Conservation (phyloP, 1,139 yeast genomes). For the Insectozyma bohioensis region DNA sequence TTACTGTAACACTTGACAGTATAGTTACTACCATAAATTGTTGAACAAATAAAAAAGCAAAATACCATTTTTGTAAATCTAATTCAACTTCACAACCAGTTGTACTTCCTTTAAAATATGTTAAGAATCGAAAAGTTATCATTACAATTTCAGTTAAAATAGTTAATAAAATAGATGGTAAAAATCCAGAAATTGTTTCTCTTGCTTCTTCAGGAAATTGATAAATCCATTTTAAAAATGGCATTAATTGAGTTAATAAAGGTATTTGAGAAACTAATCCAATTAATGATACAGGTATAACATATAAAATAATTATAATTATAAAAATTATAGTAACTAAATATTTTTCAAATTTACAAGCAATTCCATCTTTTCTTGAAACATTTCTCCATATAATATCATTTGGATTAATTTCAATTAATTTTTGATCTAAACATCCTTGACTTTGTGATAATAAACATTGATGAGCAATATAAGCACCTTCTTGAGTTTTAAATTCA, state of each 20-base stretch:
- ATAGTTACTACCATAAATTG: constrained; percentile 82
- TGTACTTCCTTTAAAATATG: constrained; percentile 49
- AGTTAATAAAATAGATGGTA: constrained; percentile 63
- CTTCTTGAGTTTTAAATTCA: constrained; percentile 46
- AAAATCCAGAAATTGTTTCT: constrained; percentile 52
- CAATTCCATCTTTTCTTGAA: constrained; percentile 30
- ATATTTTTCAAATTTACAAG: constrained; percentile 35
- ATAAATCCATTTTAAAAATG: constrained; percentile 52
- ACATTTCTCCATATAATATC: constrained; percentile 64
- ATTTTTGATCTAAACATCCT: constrained; percentile 40
- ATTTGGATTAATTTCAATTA: constrained; percentile 53
- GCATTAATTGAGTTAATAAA: constrained; percentile 52
- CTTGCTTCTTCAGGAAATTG: constrained; percentile 52
- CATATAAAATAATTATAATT: constrained; percentile 56
- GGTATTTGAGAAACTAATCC: constrained; percentile 69
- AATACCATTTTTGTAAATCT: constrained; percentile 68
- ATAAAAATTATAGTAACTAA: constrained; percentile 45
- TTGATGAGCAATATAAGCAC: constrained; percentile 57
- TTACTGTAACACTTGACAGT: constrained; percentile 74
- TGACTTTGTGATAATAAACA: constrained; percentile 45
- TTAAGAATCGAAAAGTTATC: constrained; percentile 47
- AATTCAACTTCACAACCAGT: constrained; percentile 58
- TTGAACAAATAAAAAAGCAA: constrained; percentile 71
- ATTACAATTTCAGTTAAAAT: constrained; percentile 58
- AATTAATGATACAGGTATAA: constrained; percentile 69